These are phyloP conservation scores for Aspergillus sergii DNA, from an alignment of 2,329 filamentous ascomycete genomes.

Conservation along the genomic window DNA sequence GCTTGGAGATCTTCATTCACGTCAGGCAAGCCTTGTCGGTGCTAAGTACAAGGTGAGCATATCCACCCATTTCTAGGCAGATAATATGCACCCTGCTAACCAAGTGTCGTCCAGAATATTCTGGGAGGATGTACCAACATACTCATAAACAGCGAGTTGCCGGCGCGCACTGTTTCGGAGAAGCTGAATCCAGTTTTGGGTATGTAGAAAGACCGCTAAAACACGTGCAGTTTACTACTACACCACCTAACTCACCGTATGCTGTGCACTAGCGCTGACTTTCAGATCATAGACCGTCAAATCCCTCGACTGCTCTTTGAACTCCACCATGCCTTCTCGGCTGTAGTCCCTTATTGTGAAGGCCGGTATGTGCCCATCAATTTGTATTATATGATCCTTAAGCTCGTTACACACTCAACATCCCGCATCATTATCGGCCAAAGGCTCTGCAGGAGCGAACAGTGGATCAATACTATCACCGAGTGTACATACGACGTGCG, in stretches of 20 bases:
- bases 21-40: constrained; percentile 28
- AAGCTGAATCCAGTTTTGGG: constrained; percentile 28
- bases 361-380: constrained; percentile 29
- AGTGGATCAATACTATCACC: constrained; percentile 40
- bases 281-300: constrained; percentile 22
- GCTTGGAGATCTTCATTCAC: constrained; percentile 21
- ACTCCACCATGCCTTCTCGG: constrained; percentile 26
- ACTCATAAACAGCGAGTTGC: constrained; percentile 27
- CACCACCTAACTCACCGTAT: not conserved
- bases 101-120: constrained; percentile 24
- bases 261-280: not conserved
- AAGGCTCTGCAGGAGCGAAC: constrained; percentile 37
- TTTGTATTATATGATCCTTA: constrained; percentile 30
- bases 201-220: constrained; percentile 7
- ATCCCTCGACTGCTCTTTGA: constrained; percentile 30
- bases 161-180: constrained; percentile 26
- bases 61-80: not conserved
- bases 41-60: constrained; percentile 29
- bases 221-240: not conserved
- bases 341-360: constrained; percentile 28
- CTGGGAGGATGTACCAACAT: constrained; percentile 33
- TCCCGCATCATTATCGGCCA: constrained; percentile 46
- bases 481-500: constrained; percentile 41
- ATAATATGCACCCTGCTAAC: not conserved
- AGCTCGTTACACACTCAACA: constrained; percentile 43